A percentile compares a stretch with the other conserved stretches of the same genome.
phyloP scores from a whole-genome alignment of 768 basidiomycete genomes.

The Scleroderma bovista region DNA sequence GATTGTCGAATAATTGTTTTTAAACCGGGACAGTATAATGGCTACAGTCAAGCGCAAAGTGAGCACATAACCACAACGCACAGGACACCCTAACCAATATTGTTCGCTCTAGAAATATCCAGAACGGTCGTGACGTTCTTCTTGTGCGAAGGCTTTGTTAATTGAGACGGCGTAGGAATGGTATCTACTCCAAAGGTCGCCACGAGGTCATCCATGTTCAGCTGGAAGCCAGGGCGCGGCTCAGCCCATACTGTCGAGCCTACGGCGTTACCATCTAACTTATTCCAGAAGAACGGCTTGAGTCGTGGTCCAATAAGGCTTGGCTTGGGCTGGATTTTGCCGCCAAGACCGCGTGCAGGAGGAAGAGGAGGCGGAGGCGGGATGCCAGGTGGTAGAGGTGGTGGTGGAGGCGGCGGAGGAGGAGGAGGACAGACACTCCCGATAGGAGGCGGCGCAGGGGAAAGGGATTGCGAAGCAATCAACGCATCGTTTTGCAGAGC shows the following conservation, averaged over 20 bases:
- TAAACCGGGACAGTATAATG: constrained; percentile 80
- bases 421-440: constrained; percentile 11
- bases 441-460: constrained; percentile 15
- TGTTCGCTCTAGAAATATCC: constrained; percentile 78
- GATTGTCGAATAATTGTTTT: constrained; percentile 58
- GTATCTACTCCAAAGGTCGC: constrained; percentile 63
- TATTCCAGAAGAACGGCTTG: constrained; percentile 92
- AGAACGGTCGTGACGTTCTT: constrained; percentile 65
- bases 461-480: no score
- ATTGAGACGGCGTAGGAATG: constrained; percentile 37
- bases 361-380: constrained; percentile 25
- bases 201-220: constrained; percentile 70
- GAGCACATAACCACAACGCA: not conserved
- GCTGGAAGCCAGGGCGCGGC: constrained; percentile 31
- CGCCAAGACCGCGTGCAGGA: constrained; percentile 20
- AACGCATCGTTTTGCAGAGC: no score
- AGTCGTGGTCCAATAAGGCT: constrained; percentile 47
- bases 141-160: constrained; percentile 40
- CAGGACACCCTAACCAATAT: constrained; percentile 52
- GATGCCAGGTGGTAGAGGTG: constrained; percentile 33
- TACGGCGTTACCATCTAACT: constrained; percentile 44
- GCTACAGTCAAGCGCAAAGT: constrained; percentile 35
- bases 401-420: constrained; percentile 32
- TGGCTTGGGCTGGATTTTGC: constrained; percentile 26
- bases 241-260: constrained; percentile 69